Evolutionary conservation across 2,329 filamentous ascomycete genomes (phyloP), one percentile per base, ranked within the genome.

Genomic region (Fusarium decemcellulare): DNA sequence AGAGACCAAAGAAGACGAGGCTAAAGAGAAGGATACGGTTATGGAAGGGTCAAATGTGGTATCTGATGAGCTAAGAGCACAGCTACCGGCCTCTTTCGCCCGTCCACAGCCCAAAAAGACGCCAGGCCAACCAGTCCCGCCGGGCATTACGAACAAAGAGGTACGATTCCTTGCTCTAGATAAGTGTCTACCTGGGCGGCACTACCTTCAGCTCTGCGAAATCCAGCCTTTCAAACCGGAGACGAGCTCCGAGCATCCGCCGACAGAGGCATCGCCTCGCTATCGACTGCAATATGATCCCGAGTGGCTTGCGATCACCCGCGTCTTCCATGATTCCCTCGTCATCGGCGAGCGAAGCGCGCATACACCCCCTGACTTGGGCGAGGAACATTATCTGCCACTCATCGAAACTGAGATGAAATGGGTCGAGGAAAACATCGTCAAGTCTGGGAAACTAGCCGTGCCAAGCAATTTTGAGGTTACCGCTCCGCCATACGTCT

Each of bases 241-340:
- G 15, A 32, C 77, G 4, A 53, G 69, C 14, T 51, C 66, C 1
- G 44, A 59, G 4, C 55, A 75, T 53, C 69, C 68, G 43, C 71
- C 75, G 6, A 59, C 57, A 6, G 23, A 72, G 12, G 59, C 63
- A 5, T 59, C 57, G 1, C 72, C 75, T 18, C 89, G 90, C 1
- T 87, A 89, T 71, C 84, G 82, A 11, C 85, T 98, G 1, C 83
- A 90, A 50, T 98, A 99, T 77, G 96, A 99, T 78, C 89, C 91
- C 11, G 96, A 99, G 81, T 99, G 95, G 95, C 90, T 99, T 8
- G 92, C 96, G 43, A 98, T 99, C 68, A 95, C 91, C 12, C 92
- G 95, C 43, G 91, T 90, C 8, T 97, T 98, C 76, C 89, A 92
- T 42, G 73, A 84, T 4, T 85, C 89, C 42, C 84, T 96, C 2